These are phyloP conservation scores for Candida alai DNA, from an alignment of 805 yeast genomes.

Conservation along the genomic window DNA sequence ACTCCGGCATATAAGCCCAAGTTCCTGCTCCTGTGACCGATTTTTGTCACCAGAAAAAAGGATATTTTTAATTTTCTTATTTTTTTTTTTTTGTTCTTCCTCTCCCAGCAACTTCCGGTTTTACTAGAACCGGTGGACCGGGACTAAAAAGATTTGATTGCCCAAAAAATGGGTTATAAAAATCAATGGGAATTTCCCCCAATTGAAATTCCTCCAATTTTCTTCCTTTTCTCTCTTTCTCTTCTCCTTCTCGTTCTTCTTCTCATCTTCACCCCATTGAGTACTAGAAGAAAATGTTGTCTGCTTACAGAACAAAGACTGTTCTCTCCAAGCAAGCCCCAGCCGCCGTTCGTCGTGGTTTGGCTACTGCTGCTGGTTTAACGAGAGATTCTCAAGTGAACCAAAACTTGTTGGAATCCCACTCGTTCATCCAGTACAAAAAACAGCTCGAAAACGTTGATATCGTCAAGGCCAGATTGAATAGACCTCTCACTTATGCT, in stretches of 20 bases:
- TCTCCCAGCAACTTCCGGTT: too few relatives aligned
- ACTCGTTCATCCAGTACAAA: constrained; percentile 88
- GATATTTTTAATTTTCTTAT: background rate
- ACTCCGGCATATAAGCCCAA: constrained; percentile 1
- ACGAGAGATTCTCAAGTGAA: constrained; percentile 70
- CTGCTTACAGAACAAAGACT: constrained; percentile 36
- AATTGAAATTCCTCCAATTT: constrained; percentile 2
- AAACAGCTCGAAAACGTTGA: constrained; percentile 83
- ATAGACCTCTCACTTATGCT: constrained; percentile 90
- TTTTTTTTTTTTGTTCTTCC: background rate
- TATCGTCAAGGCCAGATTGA: constrained; percentile 75
- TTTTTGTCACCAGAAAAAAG: background rate
- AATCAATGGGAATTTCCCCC: constrained; percentile 1
- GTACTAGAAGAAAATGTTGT: constrained; percentile 28
- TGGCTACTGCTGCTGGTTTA: constrained; percentile 51
- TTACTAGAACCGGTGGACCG: too few relatives aligned
- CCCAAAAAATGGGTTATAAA: too few relatives aligned
- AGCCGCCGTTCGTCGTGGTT: constrained; percentile 41
- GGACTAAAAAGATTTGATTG: too few relatives aligned
- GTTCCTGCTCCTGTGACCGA: too few relatives aligned
- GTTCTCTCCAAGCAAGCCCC: constrained; percentile 25
- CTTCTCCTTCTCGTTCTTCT: constrained; percentile 1
- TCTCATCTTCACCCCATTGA: constrained; percentile 1
- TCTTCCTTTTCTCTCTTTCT: constrained; percentile 1
- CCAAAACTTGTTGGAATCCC: constrained; percentile 77